These are phyloP conservation scores for Jatropha multifida DNA, from an alignment of 441 rosid species.

Conservation along the genomic window DNA sequence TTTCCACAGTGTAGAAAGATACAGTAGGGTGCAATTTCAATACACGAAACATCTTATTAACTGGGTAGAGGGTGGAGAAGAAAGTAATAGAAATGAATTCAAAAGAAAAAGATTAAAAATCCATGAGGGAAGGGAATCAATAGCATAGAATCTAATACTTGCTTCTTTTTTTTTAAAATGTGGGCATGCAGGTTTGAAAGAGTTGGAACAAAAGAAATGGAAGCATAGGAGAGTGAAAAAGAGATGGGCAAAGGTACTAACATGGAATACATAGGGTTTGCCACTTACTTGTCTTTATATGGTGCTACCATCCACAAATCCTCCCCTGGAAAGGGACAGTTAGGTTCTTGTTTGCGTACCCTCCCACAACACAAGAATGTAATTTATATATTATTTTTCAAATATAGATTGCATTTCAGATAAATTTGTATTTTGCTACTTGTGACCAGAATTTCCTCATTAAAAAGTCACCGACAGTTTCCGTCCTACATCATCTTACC, in stretches of 20 bases:
- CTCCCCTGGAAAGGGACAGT: conserved; percentile 19
- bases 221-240: neutral
- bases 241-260: neutral
- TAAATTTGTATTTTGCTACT: neutral
- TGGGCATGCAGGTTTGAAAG: conserved; percentile 16
- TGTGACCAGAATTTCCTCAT: neutral
- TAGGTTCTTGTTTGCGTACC: conserved; percentile 2
- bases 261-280: conserved; percentile 29
- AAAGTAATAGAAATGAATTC: too few species aligned
- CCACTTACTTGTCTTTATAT: conserved; percentile 15
- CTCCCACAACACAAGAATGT: neutral
- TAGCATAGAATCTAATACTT: conserved; percentile 36
- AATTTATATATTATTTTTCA: neutral
- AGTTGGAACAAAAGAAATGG: conserved; percentile 15
- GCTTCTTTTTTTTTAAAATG: conserved; percentile 6
- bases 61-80: too few species aligned
- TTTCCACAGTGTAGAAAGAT: neutral
- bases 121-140: neutral
- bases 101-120: neutral
- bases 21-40: neutral
- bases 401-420: neutral
- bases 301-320: conserved; percentile 16
- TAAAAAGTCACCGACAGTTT: conserved; percentile 4
- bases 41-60: too few species aligned
- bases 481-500: neutral